phyloP scores from a whole-genome alignment of 1,284 basidiomycete species.

The Tilletia walkeri region DNA sequence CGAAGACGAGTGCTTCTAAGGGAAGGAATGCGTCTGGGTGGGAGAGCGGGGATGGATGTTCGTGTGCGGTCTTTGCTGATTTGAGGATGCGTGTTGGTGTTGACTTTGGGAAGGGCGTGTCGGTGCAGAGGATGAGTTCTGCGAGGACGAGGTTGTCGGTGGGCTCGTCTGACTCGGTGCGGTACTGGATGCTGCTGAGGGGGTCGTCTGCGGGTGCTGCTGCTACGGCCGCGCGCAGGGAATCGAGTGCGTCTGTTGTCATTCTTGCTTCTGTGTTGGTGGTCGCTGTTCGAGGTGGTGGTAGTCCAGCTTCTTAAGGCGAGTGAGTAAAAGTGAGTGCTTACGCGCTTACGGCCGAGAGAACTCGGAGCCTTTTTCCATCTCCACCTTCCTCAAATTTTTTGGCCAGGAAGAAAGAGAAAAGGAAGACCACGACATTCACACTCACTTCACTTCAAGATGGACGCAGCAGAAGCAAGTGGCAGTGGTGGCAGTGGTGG shows the following conservation, averaged over 20 bases:
- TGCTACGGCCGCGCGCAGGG: slow-evolving; percentile 17
- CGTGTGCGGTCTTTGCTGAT: slow-evolving; percentile 21
- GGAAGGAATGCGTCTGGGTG: slow-evolving; percentile 41
- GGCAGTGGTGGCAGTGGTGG: no score
- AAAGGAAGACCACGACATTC: no score
- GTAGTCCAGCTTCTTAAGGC: background rate
- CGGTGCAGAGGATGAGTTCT: background rate
- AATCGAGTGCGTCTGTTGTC: slow-evolving; percentile 15
- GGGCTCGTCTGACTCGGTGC: background rate
- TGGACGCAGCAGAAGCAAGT: background rate
- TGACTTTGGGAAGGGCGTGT: slow-evolving; percentile 17
- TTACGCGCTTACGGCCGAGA: no score
- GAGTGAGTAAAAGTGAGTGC: background rate
- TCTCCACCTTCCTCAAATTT: background rate
- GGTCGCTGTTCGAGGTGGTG: background rate
- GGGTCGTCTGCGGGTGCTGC: slow-evolving; percentile 14
- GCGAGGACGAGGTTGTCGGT: slow-evolving; percentile 5
- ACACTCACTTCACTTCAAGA: background rate
- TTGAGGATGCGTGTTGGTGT: slow-evolving; percentile 30
- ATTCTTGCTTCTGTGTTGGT: background rate
- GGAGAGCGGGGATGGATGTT: slow-evolving; percentile 24
- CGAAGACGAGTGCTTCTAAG: slow-evolving; percentile 47
- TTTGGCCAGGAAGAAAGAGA: background rate
- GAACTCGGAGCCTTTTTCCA: background rate
- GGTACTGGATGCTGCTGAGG: slow-evolving; percentile 7